Base-by-base conservation (phyloP, 75 land plant genomes). In the Larix kaempferi region DNA sequence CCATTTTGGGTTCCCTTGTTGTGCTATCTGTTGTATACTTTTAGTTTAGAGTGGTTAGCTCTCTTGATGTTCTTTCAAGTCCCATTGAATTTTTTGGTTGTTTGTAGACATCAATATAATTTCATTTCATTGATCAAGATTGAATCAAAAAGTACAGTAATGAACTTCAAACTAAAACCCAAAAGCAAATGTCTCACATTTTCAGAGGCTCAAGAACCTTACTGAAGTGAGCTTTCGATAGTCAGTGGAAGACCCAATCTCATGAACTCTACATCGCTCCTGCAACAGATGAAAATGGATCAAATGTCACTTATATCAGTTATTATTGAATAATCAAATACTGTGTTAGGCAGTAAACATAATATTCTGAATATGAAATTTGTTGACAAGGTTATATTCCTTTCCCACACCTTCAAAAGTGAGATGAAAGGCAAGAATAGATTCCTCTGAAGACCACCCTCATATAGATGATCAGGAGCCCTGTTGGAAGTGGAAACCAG, bases 401-500 rank as follows among this genome's bases (percentile, higher is more conserved):
- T 76, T n/a, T 3, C 49, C 73, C 49, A 8, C 88, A 94, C 99
- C 88, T 96, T 96, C 78, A 96, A 78, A 26, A 82, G 82, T 35
- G 91, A 88, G 88, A 96, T 96, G 76, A 96, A 96, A 44, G 99
- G 99, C 15, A 96, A 73, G 80, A 96, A 96, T 67, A 94, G 84
- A 79, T 92, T 91, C 75, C 99, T 86, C 80, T 96, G 99, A 62
- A 96, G 83, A 64, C 99, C 99, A 57, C 95, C 90, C 83, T 96
- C 99, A 84, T 96, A 96, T 21, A 96, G 87, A 8, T 88, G 79
- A 76, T 94, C 98, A 64, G 99, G 98, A 78, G 88, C 90, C 77
- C 99, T 94, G 72, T 96, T 96, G 80, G 99, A 96, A 71, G 99
- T 96, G 21, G 98, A 65, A 75, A 96, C 93, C 74, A 96, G 85